Conservation (phyloP, 768 basidiomycete genomes). For the Russula virescens region DNA sequence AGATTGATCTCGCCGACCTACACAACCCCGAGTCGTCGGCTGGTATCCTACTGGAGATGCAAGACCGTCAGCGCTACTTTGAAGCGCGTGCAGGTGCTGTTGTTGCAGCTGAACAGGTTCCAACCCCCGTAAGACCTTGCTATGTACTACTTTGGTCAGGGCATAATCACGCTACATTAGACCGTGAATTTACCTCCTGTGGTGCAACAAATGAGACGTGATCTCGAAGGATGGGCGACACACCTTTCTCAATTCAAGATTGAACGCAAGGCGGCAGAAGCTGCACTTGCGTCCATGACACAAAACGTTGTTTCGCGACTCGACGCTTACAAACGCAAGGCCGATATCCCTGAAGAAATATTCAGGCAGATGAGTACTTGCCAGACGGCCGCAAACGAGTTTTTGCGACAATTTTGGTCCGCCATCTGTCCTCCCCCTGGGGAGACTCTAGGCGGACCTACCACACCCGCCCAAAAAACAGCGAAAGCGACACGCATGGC, state of each 20-base stretch:
- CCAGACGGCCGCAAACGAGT: slow-evolving; percentile 92
- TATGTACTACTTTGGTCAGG: slow-evolving; percentile 1
- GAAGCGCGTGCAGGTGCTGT: slow-evolving; percentile 46
- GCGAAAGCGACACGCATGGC: slow-evolving; percentile 86
- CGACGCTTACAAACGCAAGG: slow-evolving; percentile 61
- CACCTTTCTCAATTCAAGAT: slow-evolving; percentile 60
- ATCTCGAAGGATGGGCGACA: slow-evolving; percentile 51
- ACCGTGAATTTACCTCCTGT: slow-evolving; percentile 44
- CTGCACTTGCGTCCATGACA: slow-evolving; percentile 69
- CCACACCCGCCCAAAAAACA: slow-evolving; percentile 63
- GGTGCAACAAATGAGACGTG: slow-evolving; percentile 42
- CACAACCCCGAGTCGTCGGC: slow-evolving; percentile 57
- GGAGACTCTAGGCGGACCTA: slow-evolving; percentile 41
- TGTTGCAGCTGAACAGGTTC: slow-evolving; percentile 22
- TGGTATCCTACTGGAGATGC: slow-evolving; percentile 82
- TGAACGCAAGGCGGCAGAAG: slow-evolving; percentile 61
- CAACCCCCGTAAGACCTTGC: slow-evolving; percentile 25
- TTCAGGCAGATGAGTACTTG: slow-evolving; percentile 82
- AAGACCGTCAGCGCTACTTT: slow-evolving; percentile 77
- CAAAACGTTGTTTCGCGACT: slow-evolving; percentile 69
- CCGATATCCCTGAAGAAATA: slow-evolving; percentile 71
- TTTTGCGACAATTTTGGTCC: slow-evolving; percentile 93
- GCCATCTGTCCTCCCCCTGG: slow-evolving; percentile 71
- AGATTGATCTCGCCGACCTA: slow-evolving; percentile 84
- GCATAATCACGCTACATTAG: slow-evolving; percentile 29